Evolutionary conservation across 2,329 filamentous ascomycete species (phyloP).

Genomic region (Claviceps monticola): DNA sequence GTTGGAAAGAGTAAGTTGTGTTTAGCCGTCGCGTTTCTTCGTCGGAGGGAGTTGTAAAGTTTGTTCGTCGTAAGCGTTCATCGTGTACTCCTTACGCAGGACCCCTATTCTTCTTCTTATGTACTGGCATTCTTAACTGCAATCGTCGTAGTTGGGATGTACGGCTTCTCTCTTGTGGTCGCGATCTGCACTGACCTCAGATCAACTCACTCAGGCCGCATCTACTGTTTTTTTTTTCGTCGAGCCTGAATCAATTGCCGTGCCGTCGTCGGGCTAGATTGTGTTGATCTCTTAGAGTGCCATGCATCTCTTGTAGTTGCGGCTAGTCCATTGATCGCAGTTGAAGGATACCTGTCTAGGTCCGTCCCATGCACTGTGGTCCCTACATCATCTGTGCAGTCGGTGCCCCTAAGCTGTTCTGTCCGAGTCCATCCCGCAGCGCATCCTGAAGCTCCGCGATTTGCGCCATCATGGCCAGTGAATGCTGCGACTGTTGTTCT

Average conservation of each 20-base stretch:
- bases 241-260: no score
- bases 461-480: slow-evolving; percentile 33
- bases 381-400: slow-evolving; percentile 28
- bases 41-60: neutral
- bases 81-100: neutral
- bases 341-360: neutral
- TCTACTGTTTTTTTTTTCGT: no score
- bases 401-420: slow-evolving; percentile 21
- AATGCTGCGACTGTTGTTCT: slow-evolving; percentile 33
- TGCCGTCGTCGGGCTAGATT: neutral
- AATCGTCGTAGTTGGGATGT: neutral
- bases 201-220: no score
- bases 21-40: slow-evolving; percentile 4
- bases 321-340: neutral
- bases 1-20: neutral
- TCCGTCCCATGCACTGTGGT: neutral
- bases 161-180: no score
- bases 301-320: neutral
- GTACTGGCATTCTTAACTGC: neutral
- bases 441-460: slow-evolving; percentile 32
- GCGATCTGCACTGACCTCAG: no score
- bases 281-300: neutral
- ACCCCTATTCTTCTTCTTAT: neutral
- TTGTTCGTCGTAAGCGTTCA: slow-evolving; percentile 1
- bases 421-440: slow-evolving; percentile 21